Base-by-base conservation (phyloP, 2,329 filamentous ascomycete genomes). In the Diplocarpon mali region DNA sequence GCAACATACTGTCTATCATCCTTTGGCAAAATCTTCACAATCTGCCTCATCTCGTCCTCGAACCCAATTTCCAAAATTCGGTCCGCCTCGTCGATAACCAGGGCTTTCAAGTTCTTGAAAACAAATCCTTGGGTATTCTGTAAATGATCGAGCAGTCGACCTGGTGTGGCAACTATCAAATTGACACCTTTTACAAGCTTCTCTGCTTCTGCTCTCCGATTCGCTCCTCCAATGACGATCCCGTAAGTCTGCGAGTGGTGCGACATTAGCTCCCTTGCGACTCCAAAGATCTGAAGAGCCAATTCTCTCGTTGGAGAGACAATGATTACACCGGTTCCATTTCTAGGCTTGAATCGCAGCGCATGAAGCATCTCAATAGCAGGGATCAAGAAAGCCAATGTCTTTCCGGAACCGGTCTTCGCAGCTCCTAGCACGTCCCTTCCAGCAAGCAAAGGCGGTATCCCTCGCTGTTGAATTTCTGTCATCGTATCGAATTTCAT, bases 401-500 rank as follows among this genome's bases (percentile, higher is more conserved):
- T 98, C 71, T 98, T 98, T 62, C 92, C 92, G 16, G 86, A 93
- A 35, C 89, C 89, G 2, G 89, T 95, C 72, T 96, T 96, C 40
- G 92, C 92, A 28, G 90, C 90, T 58, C 92, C 92, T 36, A 98
- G 76, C 16, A 96, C 85, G 67, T 96, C 90, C 61, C 84, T 81
- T 52, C 92, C 92, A 35, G 89, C 87, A 48, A 96, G 71, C 38
- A 93, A 71, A 15, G 89, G 88, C 4, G 90, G 89, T 45, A 96
- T 95, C 11, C 83, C 83, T 61, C 84, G 76, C 57, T 79, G 76
- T 65, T 96, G 92, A 55, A 96, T 95, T 63, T 92, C 85, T 1
- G 92, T 96, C 89, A 98, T 95, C 38, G 75, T 89, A 60, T 84
- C 81, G 62, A 96, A 95, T 12, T 85, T 85, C 90, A 98, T 96